These are phyloP conservation scores for Xerophyta viscosa DNA, from an alignment of 106 monocot species.

Conservation along the genomic window DNA sequence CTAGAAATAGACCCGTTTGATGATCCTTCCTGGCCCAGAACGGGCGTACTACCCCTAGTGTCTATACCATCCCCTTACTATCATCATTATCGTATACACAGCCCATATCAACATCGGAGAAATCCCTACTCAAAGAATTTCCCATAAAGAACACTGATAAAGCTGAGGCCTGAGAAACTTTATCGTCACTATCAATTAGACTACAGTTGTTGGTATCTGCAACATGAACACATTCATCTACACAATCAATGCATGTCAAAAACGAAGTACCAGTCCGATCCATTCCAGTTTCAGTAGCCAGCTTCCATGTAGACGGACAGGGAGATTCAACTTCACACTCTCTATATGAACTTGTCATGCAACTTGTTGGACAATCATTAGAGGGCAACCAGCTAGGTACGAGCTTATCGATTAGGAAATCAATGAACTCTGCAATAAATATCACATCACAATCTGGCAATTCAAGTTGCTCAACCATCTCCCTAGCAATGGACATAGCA, in stretches of 20 bases:
- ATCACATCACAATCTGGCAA: conserved; percentile 45
- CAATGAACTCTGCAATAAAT: conserved; percentile 66
- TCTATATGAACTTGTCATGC: conserved; percentile 7
- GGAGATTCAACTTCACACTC: not conserved
- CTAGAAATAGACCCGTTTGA: too few species aligned
- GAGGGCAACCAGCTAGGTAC: conserved; percentile 40
- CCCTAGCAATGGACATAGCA: conserved; percentile 36
- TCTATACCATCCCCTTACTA: conserved; percentile 9
- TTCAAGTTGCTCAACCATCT: conserved; percentile 57
- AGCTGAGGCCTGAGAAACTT: conserved; percentile 28
- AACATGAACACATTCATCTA: conserved; percentile 1
- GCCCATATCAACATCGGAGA: conserved; percentile 23
- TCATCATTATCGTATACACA: conserved; percentile 9
- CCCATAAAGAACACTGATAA: conserved; percentile 26
- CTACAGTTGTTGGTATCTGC: not conserved
- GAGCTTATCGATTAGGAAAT: conserved; percentile 44
- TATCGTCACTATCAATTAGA: conserved; percentile 10
- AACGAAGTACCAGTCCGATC: not conserved
- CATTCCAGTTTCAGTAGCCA: not conserved
- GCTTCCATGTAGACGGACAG: too few species aligned
- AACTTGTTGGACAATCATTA: conserved; percentile 15
- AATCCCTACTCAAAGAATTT: conserved; percentile 23
- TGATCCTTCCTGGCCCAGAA: too few species aligned
- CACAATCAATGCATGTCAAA: conserved; percentile 4
- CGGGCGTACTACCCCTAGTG: too few species aligned